phyloP scores from a whole-genome alignment of 768 basidiomycete genomes.

The Auricularia cornea region DNA sequence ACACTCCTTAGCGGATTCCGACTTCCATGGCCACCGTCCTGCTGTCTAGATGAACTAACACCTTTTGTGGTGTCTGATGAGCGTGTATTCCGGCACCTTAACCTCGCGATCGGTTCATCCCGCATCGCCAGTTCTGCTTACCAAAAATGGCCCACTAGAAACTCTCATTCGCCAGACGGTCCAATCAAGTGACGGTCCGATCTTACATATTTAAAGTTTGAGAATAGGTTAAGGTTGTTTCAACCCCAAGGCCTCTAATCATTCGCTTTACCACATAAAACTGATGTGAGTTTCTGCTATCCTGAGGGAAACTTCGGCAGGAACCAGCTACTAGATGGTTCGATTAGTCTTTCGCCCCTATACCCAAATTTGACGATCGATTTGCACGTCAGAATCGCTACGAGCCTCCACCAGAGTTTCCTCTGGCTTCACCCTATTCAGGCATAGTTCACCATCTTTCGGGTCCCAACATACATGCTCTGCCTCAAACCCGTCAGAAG shows the following conservation, averaged over 20 bases:
- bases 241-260: slow-evolving; percentile 87
- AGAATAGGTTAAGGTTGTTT: slow-evolving; percentile 83
- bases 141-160: slow-evolving; percentile 69
- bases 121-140: slow-evolving; percentile 66
- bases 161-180: slow-evolving; percentile 36
- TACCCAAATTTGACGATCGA: slow-evolving; percentile 93
- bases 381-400: slow-evolving; percentile 96
- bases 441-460: slow-evolving; percentile 88
- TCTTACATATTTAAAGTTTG: slow-evolving; percentile 63
- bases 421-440: slow-evolving; percentile 90
- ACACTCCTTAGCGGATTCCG: too few relatives aligned
- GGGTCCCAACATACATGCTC: slow-evolving; percentile 82
- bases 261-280: slow-evolving; percentile 68
- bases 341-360: slow-evolving; percentile 96
- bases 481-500: slow-evolving; percentile 67
- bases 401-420: slow-evolving; percentile 94
- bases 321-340: slow-evolving; percentile 92
- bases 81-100: slow-evolving; percentile 79
- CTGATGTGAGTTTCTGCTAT: slow-evolving; percentile 55
- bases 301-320: slow-evolving; percentile 83
- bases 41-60: too few relatives aligned
- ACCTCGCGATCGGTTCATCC: slow-evolving; percentile 64
- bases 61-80: too few relatives aligned
- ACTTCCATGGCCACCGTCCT: too few relatives aligned
- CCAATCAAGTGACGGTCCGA: slow-evolving; percentile 40